Percentiles rank a stretch among this genome's conserved stretches.
phyloP scores from a whole-genome alignment of 345 rosid genomes.

The Adansonia digitata region DNA sequence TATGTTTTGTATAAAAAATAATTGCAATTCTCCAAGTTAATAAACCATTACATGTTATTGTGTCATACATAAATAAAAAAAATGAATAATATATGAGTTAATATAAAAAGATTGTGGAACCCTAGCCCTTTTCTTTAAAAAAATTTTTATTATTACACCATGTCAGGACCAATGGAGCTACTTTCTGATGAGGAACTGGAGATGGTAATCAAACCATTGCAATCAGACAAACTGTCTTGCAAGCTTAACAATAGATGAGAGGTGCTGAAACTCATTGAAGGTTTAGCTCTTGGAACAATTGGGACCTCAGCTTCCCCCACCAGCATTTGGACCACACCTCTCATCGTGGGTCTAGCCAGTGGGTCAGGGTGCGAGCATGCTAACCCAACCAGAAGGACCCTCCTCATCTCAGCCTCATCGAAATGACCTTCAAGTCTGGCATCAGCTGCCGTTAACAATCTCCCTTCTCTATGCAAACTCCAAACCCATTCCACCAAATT shows the following conservation, averaged over 20 bases:
- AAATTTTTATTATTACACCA: slow-evolving; percentile 18
- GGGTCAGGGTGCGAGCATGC: slow-evolving; percentile 98
- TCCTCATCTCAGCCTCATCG: slow-evolving; percentile 54
- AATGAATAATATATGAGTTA: slow-evolving; percentile 21
- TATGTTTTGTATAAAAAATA: no score
- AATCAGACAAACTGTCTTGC: slow-evolving; percentile 91
- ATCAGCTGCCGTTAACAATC: slow-evolving; percentile 63
- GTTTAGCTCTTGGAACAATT: slow-evolving; percentile 72
- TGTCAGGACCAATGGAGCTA: slow-evolving; percentile 31
- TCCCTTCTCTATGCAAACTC: slow-evolving; percentile 80
- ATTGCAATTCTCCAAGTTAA: neutral
- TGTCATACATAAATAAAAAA: slow-evolving; percentile 31
- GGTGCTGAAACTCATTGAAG: slow-evolving; percentile 79
- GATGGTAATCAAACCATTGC: slow-evolving; percentile 48
- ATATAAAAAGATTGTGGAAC: neutral
- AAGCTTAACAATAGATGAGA: slow-evolving; percentile 69
- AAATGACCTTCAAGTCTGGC: slow-evolving; percentile 56
- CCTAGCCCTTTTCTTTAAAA: neutral
- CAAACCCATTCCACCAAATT: slow-evolving; percentile 98
- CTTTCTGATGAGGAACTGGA: slow-evolving; percentile 69
- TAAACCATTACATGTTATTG: slow-evolving; percentile 24
- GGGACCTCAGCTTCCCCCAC: slow-evolving; percentile 87
- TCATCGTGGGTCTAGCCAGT: slow-evolving; percentile 69
- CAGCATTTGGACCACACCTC: slow-evolving; percentile 82
- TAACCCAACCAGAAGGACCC: slow-evolving; percentile 71